phyloP scores from a whole-genome alignment of 371 early-diverging fungal genomes.

The Mucor plumbeus region DNA sequence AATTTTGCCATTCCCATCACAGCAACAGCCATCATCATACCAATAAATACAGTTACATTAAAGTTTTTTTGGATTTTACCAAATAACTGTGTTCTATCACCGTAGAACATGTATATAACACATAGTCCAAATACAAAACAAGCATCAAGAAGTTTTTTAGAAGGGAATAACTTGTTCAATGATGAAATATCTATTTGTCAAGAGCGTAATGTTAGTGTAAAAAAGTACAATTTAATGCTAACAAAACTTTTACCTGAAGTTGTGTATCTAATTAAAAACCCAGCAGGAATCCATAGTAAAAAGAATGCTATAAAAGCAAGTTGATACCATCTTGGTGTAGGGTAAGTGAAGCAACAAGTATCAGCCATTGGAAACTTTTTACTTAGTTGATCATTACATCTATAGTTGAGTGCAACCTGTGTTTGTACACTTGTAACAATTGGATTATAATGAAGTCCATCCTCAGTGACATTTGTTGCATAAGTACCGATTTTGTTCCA shows the following conservation, averaged over 20 bases:
- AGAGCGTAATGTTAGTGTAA: background rate
- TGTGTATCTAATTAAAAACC: conserved; percentile 23
- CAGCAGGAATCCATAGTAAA: conserved; percentile 54
- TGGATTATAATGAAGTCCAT: conserved; percentile 68
- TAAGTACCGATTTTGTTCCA: conserved; percentile 57
- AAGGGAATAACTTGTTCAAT: background rate
- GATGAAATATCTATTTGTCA: background rate
- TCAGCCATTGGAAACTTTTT: conserved; percentile 52
- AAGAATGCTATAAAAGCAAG: conserved; percentile 48
- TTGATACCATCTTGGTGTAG: conserved; percentile 57
- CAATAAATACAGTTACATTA: conserved; percentile 45
- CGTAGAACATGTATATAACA: conserved; percentile 62
- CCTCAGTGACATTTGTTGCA: conserved; percentile 48
- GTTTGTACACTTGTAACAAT: conserved; percentile 54
- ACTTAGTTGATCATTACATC: conserved; percentile 62
- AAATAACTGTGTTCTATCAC: conserved; percentile 73
- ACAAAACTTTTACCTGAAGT: conserved; percentile 31
- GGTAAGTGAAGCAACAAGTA: conserved; percentile 72
- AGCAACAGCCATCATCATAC: conserved; percentile 40
- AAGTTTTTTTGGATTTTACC: conserved; percentile 70
- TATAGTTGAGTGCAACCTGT: conserved; percentile 64
- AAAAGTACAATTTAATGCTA: too few species aligned
- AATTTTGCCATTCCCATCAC: conserved; percentile 55
- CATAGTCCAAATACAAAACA: conserved; percentile 51
- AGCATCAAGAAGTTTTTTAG: conserved; percentile 13